Evolutionary conservation across 495 filamentous ascomycete species (phyloP).

Genomic region (Podospora tetraspora): DNA sequence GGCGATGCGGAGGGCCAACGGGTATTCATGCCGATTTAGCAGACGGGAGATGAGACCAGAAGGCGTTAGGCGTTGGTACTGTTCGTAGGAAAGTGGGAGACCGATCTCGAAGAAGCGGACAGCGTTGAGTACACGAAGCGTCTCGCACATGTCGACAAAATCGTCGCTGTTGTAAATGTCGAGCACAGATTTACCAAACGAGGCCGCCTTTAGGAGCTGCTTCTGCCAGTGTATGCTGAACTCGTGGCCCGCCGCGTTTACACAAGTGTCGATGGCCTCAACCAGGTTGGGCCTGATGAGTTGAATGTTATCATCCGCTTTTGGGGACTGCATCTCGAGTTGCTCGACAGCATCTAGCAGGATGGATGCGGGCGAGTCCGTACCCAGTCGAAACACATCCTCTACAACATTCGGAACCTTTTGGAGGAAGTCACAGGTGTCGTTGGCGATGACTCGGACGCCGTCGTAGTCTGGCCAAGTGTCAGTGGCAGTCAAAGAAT

Average conservation of each 20-base stretch:
- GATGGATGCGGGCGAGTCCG: conserved; percentile 74
- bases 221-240: conserved; percentile 91
- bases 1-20: conserved; percentile 84
- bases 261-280: conserved; percentile 87
- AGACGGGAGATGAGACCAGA: conserved; percentile 81
- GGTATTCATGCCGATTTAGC: conserved; percentile 83
- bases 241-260: conserved; percentile 87
- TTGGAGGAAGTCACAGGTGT: conserved; percentile 91
- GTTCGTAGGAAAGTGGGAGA: conserved; percentile 85
- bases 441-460: conserved; percentile 78
- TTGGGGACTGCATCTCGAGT: conserved; percentile 87
- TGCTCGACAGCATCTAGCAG: conserved; percentile 88
- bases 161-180: conserved; percentile 97
- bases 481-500: conserved; percentile 51
- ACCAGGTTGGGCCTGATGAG: conserved; percentile 79
- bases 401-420: conserved; percentile 85
- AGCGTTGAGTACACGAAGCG: conserved; percentile 84
- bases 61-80: conserved; percentile 78
- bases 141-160: conserved; percentile 98
- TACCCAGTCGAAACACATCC: conserved; percentile 82
- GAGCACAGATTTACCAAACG: conserved; percentile 93
- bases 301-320: conserved; percentile 95
- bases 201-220: conserved; percentile 86
- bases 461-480: conserved; percentile 73
- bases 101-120: conserved; percentile 87